These are phyloP conservation scores for Bretziella fagacearum DNA, from an alignment of 2,329 filamentous ascomycete species.

Conservation along the genomic window DNA sequence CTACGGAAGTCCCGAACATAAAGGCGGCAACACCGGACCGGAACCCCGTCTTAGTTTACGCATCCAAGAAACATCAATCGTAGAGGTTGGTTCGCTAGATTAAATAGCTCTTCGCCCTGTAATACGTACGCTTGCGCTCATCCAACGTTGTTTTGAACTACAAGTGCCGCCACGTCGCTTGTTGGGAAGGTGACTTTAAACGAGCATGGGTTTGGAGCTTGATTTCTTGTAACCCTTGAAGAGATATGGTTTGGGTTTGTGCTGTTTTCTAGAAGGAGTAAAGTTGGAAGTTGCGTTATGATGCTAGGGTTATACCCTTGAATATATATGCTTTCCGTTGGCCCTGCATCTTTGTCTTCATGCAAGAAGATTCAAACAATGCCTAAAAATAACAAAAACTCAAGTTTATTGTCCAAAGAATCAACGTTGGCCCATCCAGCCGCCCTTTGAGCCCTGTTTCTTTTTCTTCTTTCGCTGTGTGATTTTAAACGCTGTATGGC, in stretches of 20 bases:
- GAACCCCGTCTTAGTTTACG: no score
- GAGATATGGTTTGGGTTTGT: no score
- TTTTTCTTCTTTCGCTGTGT: background rate
- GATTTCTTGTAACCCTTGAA: background rate
- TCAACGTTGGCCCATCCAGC: background rate
- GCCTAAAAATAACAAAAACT: background rate
- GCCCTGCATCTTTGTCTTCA: background rate
- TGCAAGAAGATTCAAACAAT: background rate
- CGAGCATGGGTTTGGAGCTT: background rate
- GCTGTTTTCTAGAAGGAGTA: no score
- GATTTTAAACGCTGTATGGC: slow-evolving; percentile 1
- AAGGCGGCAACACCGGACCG: no score
- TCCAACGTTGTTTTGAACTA: background rate
- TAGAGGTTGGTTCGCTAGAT: no score
- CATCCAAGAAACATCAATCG: no score
- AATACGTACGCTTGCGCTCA: no score
- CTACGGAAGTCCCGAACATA: no score
- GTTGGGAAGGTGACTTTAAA: background rate
- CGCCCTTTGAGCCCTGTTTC: background rate
- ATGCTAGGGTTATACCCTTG: background rate
- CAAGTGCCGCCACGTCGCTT: slow-evolving; percentile 1
- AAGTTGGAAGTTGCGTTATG: no score
- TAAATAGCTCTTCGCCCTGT: background rate
- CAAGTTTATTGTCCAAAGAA: background rate
- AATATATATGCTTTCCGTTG: no score